A percentile compares a stretch with the other conserved stretches of the same genome.
phyloP scores from a whole-genome alignment of 768 basidiomycete species.

The Gelatoporia subvermispora region DNA sequence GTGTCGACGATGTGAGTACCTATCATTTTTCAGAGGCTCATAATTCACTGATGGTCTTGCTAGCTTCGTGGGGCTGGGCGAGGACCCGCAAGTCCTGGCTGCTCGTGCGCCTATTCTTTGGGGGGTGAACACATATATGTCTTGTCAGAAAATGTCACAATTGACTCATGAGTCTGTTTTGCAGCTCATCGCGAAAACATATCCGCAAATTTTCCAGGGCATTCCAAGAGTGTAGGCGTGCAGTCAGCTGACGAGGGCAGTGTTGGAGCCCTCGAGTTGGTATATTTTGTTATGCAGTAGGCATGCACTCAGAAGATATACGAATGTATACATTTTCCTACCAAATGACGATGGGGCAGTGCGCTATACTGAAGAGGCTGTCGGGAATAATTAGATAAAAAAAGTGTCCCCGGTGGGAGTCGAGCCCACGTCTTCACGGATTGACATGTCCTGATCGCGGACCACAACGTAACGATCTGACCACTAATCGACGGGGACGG shows the following conservation, averaged over 20 bases:
- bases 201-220: constrained; percentile 66
- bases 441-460: constrained; percentile 2
- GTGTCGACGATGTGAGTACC: constrained; percentile 74
- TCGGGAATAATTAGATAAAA: constrained; percentile 4
- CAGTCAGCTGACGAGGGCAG: no score
- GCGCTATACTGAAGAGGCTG: no score
- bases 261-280: no score
- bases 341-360: no score
- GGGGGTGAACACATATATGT: no score
- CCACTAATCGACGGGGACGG: constrained; percentile 41
- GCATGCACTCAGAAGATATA: no score
- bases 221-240: constrained; percentile 33
- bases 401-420: constrained; percentile 30
- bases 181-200: constrained; percentile 61
- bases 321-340: no score
- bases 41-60: background rate
- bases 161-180: background rate
- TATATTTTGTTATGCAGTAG: no score
- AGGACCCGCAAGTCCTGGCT: constrained; percentile 76
- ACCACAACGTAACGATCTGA: constrained; percentile 42
- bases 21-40: background rate
- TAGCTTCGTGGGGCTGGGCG: constrained; percentile 80
- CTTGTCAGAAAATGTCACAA: no score
- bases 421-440: constrained; percentile 39
- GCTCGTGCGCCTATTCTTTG: constrained; percentile 70